Base-by-base conservation (phyloP, 257 asterid genomes). In the Perilla frutescens region DNA sequence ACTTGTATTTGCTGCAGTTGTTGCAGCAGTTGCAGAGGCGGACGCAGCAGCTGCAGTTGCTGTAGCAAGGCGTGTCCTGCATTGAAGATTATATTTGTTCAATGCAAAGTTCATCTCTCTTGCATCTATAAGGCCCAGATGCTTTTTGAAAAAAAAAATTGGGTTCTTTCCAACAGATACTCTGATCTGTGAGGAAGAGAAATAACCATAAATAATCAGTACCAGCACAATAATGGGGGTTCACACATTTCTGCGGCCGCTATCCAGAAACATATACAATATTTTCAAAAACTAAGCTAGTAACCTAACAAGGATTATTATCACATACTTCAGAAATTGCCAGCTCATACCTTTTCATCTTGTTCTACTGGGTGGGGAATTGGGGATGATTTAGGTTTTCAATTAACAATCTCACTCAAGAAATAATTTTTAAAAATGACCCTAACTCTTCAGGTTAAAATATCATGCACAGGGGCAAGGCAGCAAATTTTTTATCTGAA, bases 51-150 rank as follows among this genome's bases (percentile, higher is more conserved):
- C 79, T 13, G 88, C 82, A 5, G 82, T 80, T 8, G 90, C 84
- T 37, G 94, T 73, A 29, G 92, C 90, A 70, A 85, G 88, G 47
- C 98, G 95, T 8, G 96, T 90, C 88, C 98, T 93, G 90, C 69
- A 62, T 15, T 69, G 62, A 64, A 49, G 58, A 60, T 37, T 7
- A 40, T 26, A 48, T 70, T 48, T 65, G 36, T 34, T 74, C 55
- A 9, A 57, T 57, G 55, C 9, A 37, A 77, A 59, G 2, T 2
- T 14, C 45, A 3, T 55, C 32, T 11, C 6, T 10, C 32, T 34
- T 40, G 47, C 64, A 62, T n/a, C 44, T 12, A 34, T 15, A 37
- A 39, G 15, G 62, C 6, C 44, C 50, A 5, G 43, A 32, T 32
- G 11, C 14, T 58, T 32, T 20, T 2, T 11, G 26, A 12, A 34